Base-by-base conservation (phyloP, 1,284 basidiomycete genomes). In the Trametes polyzona region DNA sequence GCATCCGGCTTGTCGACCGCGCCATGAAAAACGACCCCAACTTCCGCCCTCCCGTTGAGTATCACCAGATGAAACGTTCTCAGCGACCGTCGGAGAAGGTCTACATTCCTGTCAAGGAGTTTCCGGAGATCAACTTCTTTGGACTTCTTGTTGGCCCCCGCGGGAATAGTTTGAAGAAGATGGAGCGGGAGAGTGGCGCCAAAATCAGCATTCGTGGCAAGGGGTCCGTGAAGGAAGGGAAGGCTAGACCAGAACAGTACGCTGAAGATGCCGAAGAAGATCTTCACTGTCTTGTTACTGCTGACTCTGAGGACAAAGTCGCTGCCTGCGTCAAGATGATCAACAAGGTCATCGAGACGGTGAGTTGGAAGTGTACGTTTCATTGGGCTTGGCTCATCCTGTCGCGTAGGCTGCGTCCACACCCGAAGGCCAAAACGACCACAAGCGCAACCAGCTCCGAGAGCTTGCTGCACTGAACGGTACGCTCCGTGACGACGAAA, bases 121-220 rank as follows among this genome's bases (percentile, higher is more conserved):
- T 99, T 70, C 97, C 97, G 4, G 96, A 99, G 76, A 99, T 99
- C 81, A 99, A 99, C 75, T 99, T 99, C 76, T 99, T 99, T 69
- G 97, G 97, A 68, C 81, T 99, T 58, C 86, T 99, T 58, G 96
- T 99, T 61, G 97, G 97, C 37, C 97, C 97, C 67, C 91, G 97
- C 69, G 97, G 97, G 46, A 99, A 99, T 74, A 96, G 95, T 76
- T 78, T 99, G 79, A 99, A 99, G 83, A 96, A 94, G 75, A 99
- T 99, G 97, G 97, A 99, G 76, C 82, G 93, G 54, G 94, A 99
- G 68, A 94, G 91, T 69, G 97, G 97, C 24, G 97, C 97, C 17
- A 99, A 99, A 77, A 99, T 99, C 69, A 94, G 92, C 65, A 99
- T 99, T 66, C 87, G 97, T 62, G 97, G 97, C 52, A 98, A 98